Base-by-base conservation (phyloP, 2,329 filamentous ascomycete species). In the Nothophoma quercina region DNA sequence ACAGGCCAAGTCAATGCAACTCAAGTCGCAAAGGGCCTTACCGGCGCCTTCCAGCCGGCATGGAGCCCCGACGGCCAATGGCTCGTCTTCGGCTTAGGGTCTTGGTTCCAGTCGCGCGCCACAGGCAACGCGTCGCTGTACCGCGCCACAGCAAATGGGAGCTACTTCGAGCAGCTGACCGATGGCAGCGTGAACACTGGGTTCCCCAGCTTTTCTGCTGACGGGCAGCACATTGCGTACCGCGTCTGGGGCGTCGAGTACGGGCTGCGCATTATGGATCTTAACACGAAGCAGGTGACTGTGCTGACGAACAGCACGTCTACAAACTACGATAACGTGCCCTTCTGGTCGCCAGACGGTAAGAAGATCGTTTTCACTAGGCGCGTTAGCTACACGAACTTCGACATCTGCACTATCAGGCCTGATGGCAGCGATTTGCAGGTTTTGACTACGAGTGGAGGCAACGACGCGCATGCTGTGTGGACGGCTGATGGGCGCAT, bases 401-500 rank as follows among this genome's bases (percentile, higher is more conserved):
- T 74, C 47, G 76, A 79, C 26, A 62, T 79, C 21, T 76, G 67
- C 52, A 79, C 75, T 2, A 77, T 79, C 41, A 59, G 57, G 5
- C 75, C 76, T 1, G 73, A 80, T 51, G 76, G 77, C 2, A 72
- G 68, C 0, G 74, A 75, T 21, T 58, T 77, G 10, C 63, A 51
- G 10, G 46, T 64, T 9, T 53, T 77, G 9, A 77, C 74, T 0
- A 65, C 58, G 5, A 73, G 68, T 39, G 63, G 64, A 5, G 73
- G 71, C 4, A 78, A 79, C 42, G 77, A 79, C 44, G 76, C 77
- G 0, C 77, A 79, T 59, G 77, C 77, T 1, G 74, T 78, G 1
- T 79, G 77, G 76, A 69, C 72, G 0, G 62, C 68, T 1, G 77
- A 79, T 62, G 75, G 75, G 7, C 67, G 69, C 5, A 79, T 80